phyloP scores from a whole-genome alignment of 1,284 basidiomycete genomes.

The Paramarasmius palmivorus region DNA sequence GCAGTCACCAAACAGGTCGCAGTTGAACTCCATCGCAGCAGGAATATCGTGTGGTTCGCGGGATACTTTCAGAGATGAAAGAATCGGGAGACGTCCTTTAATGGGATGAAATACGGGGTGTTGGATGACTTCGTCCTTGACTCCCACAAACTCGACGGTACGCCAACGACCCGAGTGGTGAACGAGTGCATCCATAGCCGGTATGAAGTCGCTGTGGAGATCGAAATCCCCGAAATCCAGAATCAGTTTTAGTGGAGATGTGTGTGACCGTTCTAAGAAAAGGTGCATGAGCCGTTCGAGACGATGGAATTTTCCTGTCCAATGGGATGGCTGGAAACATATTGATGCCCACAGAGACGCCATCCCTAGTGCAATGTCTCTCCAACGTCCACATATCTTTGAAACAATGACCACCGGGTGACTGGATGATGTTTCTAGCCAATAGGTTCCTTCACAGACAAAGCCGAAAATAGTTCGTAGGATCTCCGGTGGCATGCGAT shows the following conservation, averaged over 20 bases:
- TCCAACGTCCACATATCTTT: neutral
- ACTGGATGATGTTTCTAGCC: too few species aligned
- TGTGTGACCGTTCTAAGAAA: neutral
- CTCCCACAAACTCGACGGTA: neutral
- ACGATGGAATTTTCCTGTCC: neutral
- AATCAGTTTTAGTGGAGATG: neutral
- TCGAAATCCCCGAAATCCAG: neutral
- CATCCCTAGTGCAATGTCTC: neutral
- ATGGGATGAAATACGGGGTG: neutral
- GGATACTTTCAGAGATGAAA: neutral
- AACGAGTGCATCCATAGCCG: neutral
- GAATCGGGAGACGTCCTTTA: neutral
- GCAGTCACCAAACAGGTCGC: neutral
- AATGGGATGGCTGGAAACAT: neutral
- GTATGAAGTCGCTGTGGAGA: neutral
- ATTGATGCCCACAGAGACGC: neutral
- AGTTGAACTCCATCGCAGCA: neutral
- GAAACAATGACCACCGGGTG: neutral
- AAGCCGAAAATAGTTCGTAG: neutral
- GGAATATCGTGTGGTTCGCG: neutral
- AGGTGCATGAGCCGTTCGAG: neutral
- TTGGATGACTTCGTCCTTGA: neutral
- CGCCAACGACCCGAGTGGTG: neutral
- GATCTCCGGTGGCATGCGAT: neutral
- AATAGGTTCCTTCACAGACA: too few species aligned